A percentile compares a stretch with the other conserved stretches of the same genome.
These are phyloP conservation scores for Parathielavia hyrcaniae DNA, from an alignment of 495 filamentous ascomycete genomes.

Conservation along the genomic window DNA sequence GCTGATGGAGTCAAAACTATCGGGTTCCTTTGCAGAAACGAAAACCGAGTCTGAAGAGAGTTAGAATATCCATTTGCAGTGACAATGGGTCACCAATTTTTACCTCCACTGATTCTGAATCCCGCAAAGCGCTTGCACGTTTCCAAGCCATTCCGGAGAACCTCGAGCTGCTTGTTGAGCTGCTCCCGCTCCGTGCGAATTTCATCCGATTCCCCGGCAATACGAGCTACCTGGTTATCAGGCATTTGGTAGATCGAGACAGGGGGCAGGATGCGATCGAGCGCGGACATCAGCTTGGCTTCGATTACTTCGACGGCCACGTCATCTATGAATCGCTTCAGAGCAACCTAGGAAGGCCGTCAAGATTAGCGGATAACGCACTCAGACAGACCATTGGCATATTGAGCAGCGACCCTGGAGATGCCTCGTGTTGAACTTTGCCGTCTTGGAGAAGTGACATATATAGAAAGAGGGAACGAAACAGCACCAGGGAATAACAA, in stretches of 20 bases:
- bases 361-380: neutral
- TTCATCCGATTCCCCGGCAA: conserved; percentile 53
- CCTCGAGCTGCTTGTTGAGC: conserved; percentile 45
- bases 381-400: too few relatives aligned
- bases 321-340: conserved; percentile 58
- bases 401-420: too few relatives aligned
- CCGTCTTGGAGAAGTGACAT: too few relatives aligned
- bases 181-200: conserved; percentile 44
- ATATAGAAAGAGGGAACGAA: too few relatives aligned
- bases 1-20: too few relatives aligned
- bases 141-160: conserved; percentile 45
- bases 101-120: conserved; percentile 18
- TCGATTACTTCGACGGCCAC: conserved; percentile 55
- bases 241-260: conserved; percentile 42
- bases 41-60: too few relatives aligned
- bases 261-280: conserved; percentile 42
- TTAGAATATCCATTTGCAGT: neutral
- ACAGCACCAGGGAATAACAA: too few relatives aligned
- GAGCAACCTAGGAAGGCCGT: conserved; percentile 45
- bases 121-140: conserved; percentile 45
- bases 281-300: conserved; percentile 46
- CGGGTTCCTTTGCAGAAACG: too few relatives aligned
- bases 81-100: neutral
- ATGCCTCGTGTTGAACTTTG: too few relatives aligned
- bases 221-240: conserved; percentile 36